Evolutionary conservation across 805 yeast genomes (phyloP).

Genomic region (Maudiozyma turicensis): DNA sequence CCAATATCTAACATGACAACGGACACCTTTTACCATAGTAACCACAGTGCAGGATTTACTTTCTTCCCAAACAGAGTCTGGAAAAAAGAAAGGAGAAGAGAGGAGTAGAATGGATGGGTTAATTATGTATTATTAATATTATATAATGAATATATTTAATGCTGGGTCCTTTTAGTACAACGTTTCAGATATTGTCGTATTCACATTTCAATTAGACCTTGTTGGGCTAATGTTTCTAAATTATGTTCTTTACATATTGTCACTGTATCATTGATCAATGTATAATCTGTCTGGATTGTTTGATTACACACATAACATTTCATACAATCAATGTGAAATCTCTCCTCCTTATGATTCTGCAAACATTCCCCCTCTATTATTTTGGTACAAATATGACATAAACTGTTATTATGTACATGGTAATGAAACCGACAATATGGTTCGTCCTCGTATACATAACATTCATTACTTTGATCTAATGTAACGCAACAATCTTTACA

Average conservation of each 20-base stretch:
- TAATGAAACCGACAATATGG: conserved; percentile 78
- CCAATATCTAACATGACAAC: too few species aligned
- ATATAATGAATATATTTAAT: too few species aligned
- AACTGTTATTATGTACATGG: conserved; percentile 64
- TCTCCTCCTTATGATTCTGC: conserved; percentile 58
- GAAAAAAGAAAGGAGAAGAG: too few species aligned
- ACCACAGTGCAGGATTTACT: too few species aligned
- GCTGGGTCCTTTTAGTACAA: not conserved
- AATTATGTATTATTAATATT: too few species aligned
- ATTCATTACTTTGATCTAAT: conserved; percentile 51
- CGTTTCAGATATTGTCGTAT: too few species aligned
- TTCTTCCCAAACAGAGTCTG: too few species aligned
- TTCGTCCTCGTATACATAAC: conserved; percentile 67
- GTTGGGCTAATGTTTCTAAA: conserved; percentile 1
- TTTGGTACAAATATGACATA: conserved; percentile 57
- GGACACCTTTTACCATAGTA: too few species aligned
- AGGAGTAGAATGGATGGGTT: too few species aligned
- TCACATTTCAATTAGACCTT: conserved; percentile 2
- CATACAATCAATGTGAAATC: conserved; percentile 71
- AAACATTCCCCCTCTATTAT: conserved; percentile 91
- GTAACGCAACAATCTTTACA: conserved; percentile 54
- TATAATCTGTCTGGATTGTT: conserved; percentile 45
- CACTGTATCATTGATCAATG: conserved; percentile 20
- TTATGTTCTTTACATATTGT: conserved; percentile 18
- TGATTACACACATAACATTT: conserved; percentile 52